Evolutionary conservation across 2,329 filamentous ascomycete species (phyloP), one percentile per base, ranked within the genome.

Genomic region (Dactylellina haptotyla): DNA sequence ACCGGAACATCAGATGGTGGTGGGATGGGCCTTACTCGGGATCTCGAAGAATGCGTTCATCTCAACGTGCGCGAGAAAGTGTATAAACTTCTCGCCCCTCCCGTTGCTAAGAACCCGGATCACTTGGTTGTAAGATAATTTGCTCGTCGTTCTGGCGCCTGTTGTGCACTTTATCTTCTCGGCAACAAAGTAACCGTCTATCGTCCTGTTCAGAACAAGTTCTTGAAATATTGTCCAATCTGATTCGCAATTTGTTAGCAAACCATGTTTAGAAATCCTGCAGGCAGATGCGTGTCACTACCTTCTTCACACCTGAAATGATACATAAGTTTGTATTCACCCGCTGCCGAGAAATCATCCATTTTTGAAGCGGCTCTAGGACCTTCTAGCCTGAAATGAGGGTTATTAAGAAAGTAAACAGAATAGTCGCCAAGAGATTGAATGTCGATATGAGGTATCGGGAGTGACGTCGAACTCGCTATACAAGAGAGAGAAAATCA

Each of bases 41-140:
- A 58, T 58, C 23, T 58, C 54, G 16, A 58, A 58, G 26, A 58
- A 58, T 16, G 54, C 54, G 18, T 58, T 58, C 54, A 58, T 58
- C 23, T 58, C 54, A 30, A 30, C 20, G 25, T 58, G 54, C 14
- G 54, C 54, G 1, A 58, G 37, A 45, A 58, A 58, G 26, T 58
- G 54, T 6, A 58, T 32, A 16, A 58, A 58, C 9, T 10, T 58
- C 20, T 58, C 37, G 23, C 54, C 54, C 37, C 54, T 43, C 46
- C 54, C 54, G 16, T 58, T 58, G 28, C 25, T 43, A 20, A 58
- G 34, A 6, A 58, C 20, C 9, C 54, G 54, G 25, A 58, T 32
- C 3, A 58, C 54, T 23, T 58, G 54, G 25, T 58, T 58, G 18
- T 58, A 58, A 1, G 54, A 43, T 45, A 58, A 16, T 30, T 45